Conservation (phyloP, 345 rosid genomes). For the Stellera chamaejasme region DNA sequence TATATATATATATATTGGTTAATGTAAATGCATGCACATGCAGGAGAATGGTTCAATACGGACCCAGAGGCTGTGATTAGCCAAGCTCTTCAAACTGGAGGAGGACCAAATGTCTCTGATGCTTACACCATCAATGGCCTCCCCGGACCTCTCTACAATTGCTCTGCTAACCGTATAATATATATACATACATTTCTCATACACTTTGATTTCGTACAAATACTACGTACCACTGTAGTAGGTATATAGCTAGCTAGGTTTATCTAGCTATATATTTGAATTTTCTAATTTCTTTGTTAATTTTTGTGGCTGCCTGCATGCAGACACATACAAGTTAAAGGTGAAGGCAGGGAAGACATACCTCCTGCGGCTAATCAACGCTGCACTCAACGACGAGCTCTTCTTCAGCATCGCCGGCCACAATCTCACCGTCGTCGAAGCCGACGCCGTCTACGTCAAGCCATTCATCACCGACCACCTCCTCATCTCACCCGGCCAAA, state of each 20-base stretch:
- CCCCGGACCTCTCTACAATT: constrained; percentile 59
- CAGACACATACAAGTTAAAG: constrained; percentile 37
- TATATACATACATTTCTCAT: too few species aligned
- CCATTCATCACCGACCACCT: constrained; percentile 26
- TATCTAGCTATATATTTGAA: too few species aligned
- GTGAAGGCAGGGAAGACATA: constrained; percentile 45
- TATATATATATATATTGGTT: too few species aligned
- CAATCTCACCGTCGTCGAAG: constrained; percentile 30
- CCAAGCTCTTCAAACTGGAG: constrained; percentile 50
- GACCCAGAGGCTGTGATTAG: constrained; percentile 49
- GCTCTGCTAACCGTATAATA: constrained; percentile 28
- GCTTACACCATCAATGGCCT: constrained; percentile 55
- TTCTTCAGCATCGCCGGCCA: constrained; percentile 48
- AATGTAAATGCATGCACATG: neutral
- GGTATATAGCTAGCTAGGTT: too few species aligned
- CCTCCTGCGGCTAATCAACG: constrained; percentile 40
- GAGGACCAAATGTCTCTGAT: constrained; percentile 51
- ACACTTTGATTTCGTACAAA: too few species aligned
- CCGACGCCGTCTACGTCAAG: constrained; percentile 33
- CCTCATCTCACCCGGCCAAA: constrained; percentile 36
- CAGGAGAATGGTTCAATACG: constrained; percentile 61
- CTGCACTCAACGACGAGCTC: constrained; percentile 56
- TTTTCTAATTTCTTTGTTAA: too few species aligned
- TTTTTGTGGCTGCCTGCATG: neutral
- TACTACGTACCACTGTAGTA: too few species aligned